Evolutionary conservation across 1,284 basidiomycete species (phyloP), one percentile per base, ranked within the genome.

Genomic region (Microbotryomycetes sp.): DNA sequence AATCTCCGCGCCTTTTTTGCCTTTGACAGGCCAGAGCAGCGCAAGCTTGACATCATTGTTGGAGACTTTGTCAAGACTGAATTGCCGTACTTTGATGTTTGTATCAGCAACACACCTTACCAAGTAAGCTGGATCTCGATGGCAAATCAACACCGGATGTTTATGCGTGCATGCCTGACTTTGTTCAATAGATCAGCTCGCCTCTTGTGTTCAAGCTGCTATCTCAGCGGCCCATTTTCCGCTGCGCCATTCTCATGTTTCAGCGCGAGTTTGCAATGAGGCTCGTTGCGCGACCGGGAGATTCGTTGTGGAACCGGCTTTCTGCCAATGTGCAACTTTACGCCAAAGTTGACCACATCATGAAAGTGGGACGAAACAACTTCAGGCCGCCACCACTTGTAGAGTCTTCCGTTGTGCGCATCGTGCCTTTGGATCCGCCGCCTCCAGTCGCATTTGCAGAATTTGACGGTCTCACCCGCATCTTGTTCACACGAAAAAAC

Each of bases 21-120:
- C n/a, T 28, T 55, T 23, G 7, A 7, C 68, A 97, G 92, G 73
- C 91, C 93, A 3, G 91, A 93, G 74, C 92, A 97, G 75, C 83
- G 88, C 67, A 96, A 94, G 74, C 83, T 98, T 1, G 89, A 96
- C 67, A 87, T 97, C 68, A 85, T 96, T 72, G 87, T 97, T 57
- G 94, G 93, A 57, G 93, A 98, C 76, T 97, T 97, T 74, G 89
- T 96, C 75, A 98, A 98, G 77, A 91, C 89, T 23, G 89, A 92
- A 47, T 79, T 98, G 23, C 94, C 94, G 4, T 97, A 94, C 78
- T 97, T 98, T 72, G 94, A 98, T 77, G 94, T 97, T 61, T 97
- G 93, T 81, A 98, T 98, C 75, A 92, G 89, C 72, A 98, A 98
- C 75, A 98, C 94, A 1, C 94, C 94, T 0, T 99, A 98, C 78